Conservation (phyloP, 2,329 filamentous ascomycete genomes). For the Colletotrichum lini region DNA sequence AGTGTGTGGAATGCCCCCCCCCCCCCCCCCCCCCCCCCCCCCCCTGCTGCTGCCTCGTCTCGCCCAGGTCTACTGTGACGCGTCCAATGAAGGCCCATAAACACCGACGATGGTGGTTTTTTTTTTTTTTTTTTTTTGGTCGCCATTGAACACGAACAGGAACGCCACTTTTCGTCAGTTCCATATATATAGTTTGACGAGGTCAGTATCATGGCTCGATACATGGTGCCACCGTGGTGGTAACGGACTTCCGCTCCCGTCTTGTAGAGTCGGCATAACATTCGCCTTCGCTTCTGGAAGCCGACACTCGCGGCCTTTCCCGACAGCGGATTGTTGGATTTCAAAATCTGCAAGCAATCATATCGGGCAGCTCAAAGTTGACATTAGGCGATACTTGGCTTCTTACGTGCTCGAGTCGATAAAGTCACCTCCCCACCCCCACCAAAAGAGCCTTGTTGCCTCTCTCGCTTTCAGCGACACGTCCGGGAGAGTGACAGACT, state of each 20-base stretch:
- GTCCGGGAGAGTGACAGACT: constrained; percentile 4
- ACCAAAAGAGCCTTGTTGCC: constrained; percentile 18
- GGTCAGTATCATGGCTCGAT: constrained; percentile 6
- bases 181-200: neutral
- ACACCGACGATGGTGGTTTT: neutral
- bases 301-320: neutral
- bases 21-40: neutral
- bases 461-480: constrained; percentile 34
- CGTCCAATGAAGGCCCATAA: constrained; percentile 19
- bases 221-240: neutral
- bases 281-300: neutral
- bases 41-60: neutral
- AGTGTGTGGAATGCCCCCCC: constrained; percentile 32
- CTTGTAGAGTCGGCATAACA: neutral
- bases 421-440: neutral
- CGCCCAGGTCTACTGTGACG: neutral
- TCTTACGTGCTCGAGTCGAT: constrained; percentile 32
- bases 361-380: constrained; percentile 1
- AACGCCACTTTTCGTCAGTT: constrained; percentile 11
- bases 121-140: neutral
- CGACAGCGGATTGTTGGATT: neutral
- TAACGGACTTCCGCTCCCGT: constrained; percentile 15
- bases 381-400: constrained; percentile 27
- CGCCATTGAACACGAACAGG: constrained; percentile 15
- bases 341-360: constrained; percentile 22